These are phyloP conservation scores for Eimeria sp. DNA, from an alignment of 169 alveolate genomes.

Conservation along the genomic window DNA sequence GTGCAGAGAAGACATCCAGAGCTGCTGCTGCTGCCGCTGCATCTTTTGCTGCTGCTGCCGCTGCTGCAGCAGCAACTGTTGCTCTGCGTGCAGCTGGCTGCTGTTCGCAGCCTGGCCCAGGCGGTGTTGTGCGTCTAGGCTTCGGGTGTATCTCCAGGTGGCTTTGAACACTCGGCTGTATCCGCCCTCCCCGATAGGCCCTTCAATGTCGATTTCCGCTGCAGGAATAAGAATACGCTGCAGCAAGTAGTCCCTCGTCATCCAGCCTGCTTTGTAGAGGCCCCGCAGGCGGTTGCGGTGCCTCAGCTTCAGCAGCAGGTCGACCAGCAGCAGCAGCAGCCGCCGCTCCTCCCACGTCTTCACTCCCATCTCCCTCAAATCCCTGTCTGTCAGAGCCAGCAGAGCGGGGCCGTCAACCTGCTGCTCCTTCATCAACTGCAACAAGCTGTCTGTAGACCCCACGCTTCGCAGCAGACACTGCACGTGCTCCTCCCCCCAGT, in stretches of 20 bases:
- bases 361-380: conserved; percentile 84
- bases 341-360: conserved; percentile 80
- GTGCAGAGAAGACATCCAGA: not conserved
- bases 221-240: conserved; percentile 83
- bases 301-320: conserved; percentile 43
- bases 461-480: conserved; percentile 80
- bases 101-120: not conserved
- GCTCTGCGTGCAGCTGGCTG: conserved; percentile 84
- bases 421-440: conserved; percentile 66
- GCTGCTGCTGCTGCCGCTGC: conserved; percentile 7
- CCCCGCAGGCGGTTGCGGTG: conserved; percentile 81
- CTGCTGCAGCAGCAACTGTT: conserved; percentile 85
- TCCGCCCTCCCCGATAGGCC: conserved; percentile 92
- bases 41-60: conserved; percentile 59
- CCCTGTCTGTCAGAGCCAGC: conserved; percentile 78
- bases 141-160: conserved; percentile 88
- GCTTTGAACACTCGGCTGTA: conserved; percentile 92
- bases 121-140: conserved; percentile 65
- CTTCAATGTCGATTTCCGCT: conserved; percentile 83
- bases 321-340: conserved; percentile 76
- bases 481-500: conserved; percentile 85
- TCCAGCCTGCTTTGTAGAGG: conserved; percentile 52
- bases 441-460: conserved; percentile 70
- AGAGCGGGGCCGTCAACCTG: conserved; percentile 86
- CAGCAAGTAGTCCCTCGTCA: conserved; percentile 23